Evolutionary conservation across 2,329 filamentous ascomycete species (phyloP).

Genomic region (Aspergillus sp.): DNA sequence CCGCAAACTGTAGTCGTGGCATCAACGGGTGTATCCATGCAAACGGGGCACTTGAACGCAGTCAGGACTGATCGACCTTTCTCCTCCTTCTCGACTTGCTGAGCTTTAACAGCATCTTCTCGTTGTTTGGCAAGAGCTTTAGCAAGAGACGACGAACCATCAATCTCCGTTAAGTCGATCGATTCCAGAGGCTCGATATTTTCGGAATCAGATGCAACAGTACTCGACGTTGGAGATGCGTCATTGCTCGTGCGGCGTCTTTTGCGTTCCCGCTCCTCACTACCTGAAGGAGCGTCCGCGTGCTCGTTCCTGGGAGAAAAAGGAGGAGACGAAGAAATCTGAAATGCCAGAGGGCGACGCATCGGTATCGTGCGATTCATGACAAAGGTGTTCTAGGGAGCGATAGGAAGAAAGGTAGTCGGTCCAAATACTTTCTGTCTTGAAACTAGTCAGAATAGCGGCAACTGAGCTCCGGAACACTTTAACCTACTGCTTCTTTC

Average conservation of each 20-base stretch:
- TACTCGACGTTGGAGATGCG: neutral
- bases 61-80: constrained; percentile 34
- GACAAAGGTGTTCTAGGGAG: too few species aligned
- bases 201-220: neutral
- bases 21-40: constrained; percentile 54
- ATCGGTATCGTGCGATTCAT: too few species aligned
- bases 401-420: too few species aligned
- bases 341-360: too few species aligned
- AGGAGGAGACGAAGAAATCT: neutral
- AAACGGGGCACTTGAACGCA: constrained; percentile 53
- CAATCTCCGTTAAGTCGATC: constrained; percentile 43
- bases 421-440: too few species aligned
- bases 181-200: constrained; percentile 33
- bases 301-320: neutral
- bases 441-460: too few species aligned
- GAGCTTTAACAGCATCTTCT: constrained; percentile 43
- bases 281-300: neutral
- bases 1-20: constrained; percentile 54
- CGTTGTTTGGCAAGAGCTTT: constrained; percentile 46
- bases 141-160: constrained; percentile 34
- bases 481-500: too few species aligned
- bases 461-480: too few species aligned
- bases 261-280: constrained; percentile 5
- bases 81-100: constrained; percentile 26
- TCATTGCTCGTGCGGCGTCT: constrained; percentile 6